Evolutionary conservation across 2,329 filamentous ascomycete species (phyloP).

Genomic region (Stagonosporopsis chrysanthemi): DNA sequence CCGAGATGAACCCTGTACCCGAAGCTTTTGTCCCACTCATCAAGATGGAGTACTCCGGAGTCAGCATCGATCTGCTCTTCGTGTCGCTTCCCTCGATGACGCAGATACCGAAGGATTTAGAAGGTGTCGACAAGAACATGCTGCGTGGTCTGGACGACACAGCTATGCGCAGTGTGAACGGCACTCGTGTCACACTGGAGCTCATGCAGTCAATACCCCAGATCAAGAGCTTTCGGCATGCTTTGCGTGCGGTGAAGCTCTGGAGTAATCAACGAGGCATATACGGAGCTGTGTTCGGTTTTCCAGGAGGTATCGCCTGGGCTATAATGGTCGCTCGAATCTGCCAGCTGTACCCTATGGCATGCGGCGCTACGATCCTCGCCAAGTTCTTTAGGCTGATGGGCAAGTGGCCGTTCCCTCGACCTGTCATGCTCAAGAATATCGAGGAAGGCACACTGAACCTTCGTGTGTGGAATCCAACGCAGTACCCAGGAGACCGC

Average conservation of each 20-base stretch:
- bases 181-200: conserved; percentile 91
- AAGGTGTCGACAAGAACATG: conserved; percentile 82
- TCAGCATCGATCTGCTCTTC: conserved; percentile 91
- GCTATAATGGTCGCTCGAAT: conserved; percentile 96
- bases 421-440: conserved; percentile 87
- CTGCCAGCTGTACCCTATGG: conserved; percentile 94
- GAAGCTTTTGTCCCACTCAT: conserved; percentile 97
- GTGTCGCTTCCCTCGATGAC: conserved; percentile 52
- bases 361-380: conserved; percentile 85
- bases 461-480: conserved; percentile 93
- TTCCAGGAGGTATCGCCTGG: conserved; percentile 96
- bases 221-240: conserved; percentile 85
- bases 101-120: conserved; percentile 64
- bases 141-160: conserved; percentile 85
- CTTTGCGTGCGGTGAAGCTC: conserved; percentile 89
- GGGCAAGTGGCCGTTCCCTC: conserved; percentile 90
- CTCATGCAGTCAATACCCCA: conserved; percentile 90
- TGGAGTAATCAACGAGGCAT: conserved; percentile 94
- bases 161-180: conserved; percentile 89
- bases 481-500: conserved; percentile 79
- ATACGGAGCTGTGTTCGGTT: conserved; percentile 96
- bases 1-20: conserved; percentile 82
- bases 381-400: conserved; percentile 95
- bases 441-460: conserved; percentile 84
- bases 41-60: conserved; percentile 88